Evolutionary conservation across 306 rosid species (phyloP), one percentile per base, ranked within the genome.

Genomic region (Biancaea sappan): DNA sequence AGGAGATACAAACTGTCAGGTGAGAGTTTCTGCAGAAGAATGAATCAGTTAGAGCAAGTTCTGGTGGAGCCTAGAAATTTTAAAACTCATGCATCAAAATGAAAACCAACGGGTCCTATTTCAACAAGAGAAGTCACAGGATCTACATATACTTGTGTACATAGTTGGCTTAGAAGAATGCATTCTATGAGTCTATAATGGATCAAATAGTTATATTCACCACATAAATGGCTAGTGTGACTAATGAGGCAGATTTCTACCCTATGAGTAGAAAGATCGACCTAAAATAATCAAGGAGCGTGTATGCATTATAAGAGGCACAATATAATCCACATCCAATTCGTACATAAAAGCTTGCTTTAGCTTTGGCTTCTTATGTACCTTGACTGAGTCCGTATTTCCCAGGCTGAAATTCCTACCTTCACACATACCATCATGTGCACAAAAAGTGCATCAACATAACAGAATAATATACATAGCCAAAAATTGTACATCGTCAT

Each of bases 111-210:
- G n/a, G n/a, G n/a, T n/a, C n/a, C n/a, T n/a, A n/a, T n/a, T n/a
- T n/a, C n/a, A n/a, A n/a, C n/a, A 70, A 22, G 19, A 44, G 14
- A 18, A 15, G 8, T 58, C 40, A 18, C 10, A 60, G 26, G 6
- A 32, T 19, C 44, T 32, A 38, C 46, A 41, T 66, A 21, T 28
- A 18, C 41, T 71, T 24, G 16, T 24, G 28, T 57, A 18, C 37
- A 70, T 52, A n/a, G 19, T 50, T 32, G 6, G 57, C 38, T 54
- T 52, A 28, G 28, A 66, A 65, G 41, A 69, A 34, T 58, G 80
- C 29, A 59, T 50, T 51, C 16, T 37, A 37, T 37, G 4, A 37
- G 12, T 37, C 15, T 13, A 9, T 10, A 10, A 61, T 71, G 67
- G 57, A 61, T 41, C 24, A 37, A 59, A 13, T n/a, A 56, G 38